Evolutionary conservation across 164 flowering plant species (phyloP).

Genomic region (Berberis vulgaris): DNA sequence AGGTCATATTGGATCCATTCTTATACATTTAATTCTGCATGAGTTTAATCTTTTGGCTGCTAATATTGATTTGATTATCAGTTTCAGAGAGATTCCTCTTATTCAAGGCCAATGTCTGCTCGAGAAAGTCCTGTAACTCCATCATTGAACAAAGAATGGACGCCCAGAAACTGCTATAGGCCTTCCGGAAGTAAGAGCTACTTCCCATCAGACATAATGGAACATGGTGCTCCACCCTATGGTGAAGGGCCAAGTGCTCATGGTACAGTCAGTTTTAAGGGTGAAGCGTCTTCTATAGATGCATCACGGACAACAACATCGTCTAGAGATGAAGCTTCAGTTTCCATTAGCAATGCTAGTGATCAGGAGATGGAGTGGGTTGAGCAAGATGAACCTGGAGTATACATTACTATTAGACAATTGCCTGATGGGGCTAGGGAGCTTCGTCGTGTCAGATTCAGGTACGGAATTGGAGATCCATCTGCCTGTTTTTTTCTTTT

Average conservation of each 20-base stretch:
- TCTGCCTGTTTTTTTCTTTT: background rate
- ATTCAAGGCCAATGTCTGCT: conserved; percentile 66
- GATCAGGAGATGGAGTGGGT: conserved; percentile 94
- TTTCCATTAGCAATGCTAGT: conserved; percentile 80
- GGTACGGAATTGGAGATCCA: conserved; percentile 29
- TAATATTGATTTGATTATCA: background rate
- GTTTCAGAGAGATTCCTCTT: conserved; percentile 70
- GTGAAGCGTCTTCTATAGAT: conserved; percentile 53
- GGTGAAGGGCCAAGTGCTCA: conserved; percentile 40
- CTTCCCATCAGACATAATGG: conserved; percentile 32
- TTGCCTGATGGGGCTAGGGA: conserved; percentile 85
- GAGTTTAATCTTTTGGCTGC: background rate
- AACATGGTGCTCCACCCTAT: conserved; percentile 29
- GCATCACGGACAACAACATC: conserved; percentile 84
- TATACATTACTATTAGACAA: conserved; percentile 90
- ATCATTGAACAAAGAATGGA: conserved; percentile 46
- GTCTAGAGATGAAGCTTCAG: conserved; percentile 82
- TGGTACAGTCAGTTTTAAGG: conserved; percentile 27
- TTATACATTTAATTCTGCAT: background rate
- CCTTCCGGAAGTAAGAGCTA: conserved; percentile 39
- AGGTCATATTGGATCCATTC: background rate
- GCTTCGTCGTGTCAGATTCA: conserved; percentile 94
- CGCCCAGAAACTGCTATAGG: conserved; percentile 44
- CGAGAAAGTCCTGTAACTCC: conserved; percentile 72
- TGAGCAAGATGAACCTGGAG: conserved; percentile 95